Evolutionary conservation across 352 stramenopile genomes (phyloP).

Genomic region (Globisporangium irregulare): DNA sequence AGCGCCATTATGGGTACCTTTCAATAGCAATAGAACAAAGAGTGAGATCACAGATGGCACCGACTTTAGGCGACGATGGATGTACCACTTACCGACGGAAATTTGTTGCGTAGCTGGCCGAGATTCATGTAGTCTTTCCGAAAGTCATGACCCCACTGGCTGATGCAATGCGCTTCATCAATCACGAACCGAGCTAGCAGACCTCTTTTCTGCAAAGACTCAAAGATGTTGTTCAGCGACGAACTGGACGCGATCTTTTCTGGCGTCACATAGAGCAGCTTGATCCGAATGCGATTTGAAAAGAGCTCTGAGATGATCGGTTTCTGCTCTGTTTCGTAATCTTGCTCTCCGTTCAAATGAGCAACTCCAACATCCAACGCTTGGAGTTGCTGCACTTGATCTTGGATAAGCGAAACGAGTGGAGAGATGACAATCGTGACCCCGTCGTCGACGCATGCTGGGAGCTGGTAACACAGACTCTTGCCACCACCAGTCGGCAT

Average conservation of each 20-base stretch:
- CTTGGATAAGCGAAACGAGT: slow-evolving; percentile 98
- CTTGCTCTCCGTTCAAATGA: slow-evolving; percentile 83
- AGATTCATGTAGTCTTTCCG: slow-evolving; percentile 98
- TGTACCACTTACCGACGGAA: slow-evolving; percentile 77
- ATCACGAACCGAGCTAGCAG: slow-evolving; percentile 97
- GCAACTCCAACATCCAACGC: slow-evolving; percentile 90
- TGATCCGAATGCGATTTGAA: slow-evolving; percentile 86
- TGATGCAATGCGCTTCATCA: slow-evolving; percentile 97
- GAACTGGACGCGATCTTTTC: slow-evolving; percentile 94
- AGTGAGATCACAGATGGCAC: not conserved
- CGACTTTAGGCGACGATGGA: not conserved
- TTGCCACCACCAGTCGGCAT: slow-evolving; percentile 99
- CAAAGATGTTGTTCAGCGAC: slow-evolving; percentile 85
- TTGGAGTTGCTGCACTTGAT: slow-evolving; percentile 97
- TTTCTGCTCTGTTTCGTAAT: slow-evolving; percentile 82
- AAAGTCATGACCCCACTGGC: slow-evolving; percentile 99
- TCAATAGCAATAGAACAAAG: not conserved
- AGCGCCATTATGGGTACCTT: slow-evolving; percentile 87
- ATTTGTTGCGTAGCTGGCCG: slow-evolving; percentile 88
- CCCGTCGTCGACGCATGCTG: slow-evolving; percentile 86
- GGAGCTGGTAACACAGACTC: slow-evolving; percentile 97
- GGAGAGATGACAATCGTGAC: slow-evolving; percentile 98
- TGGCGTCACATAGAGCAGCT: slow-evolving; percentile 98
- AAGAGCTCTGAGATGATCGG: slow-evolving; percentile 89
- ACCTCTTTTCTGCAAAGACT: slow-evolving; percentile 67